Evolutionary conservation across 2,329 filamentous ascomycete species (phyloP).

Genomic region (Ascochyta lentis): DNA sequence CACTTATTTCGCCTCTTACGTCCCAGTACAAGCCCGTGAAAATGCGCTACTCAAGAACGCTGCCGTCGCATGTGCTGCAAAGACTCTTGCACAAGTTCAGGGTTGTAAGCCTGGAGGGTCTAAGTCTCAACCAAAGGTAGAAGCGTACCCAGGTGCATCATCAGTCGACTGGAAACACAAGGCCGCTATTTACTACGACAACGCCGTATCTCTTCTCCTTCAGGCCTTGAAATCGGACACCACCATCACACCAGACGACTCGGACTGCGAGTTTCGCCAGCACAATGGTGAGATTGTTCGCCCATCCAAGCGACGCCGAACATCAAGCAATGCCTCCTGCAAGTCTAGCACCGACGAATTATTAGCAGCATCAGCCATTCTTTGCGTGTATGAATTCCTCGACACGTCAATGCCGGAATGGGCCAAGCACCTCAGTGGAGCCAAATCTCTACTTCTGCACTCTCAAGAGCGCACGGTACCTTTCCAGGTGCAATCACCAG

Average conservation of each 20-base stretch:
- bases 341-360: slow-evolving; percentile 64
- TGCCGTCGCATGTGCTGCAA: slow-evolving; percentile 67
- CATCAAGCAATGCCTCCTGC: slow-evolving; percentile 48
- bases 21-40: slow-evolving; percentile 62
- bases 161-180: slow-evolving; percentile 66
- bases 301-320: slow-evolving; percentile 51
- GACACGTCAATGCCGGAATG: slow-evolving; percentile 69
- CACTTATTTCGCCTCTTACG: slow-evolving; percentile 66
- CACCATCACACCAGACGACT: slow-evolving; percentile 38
- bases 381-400: slow-evolving; percentile 73
- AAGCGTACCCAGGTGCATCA: slow-evolving; percentile 57
- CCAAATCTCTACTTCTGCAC: slow-evolving; percentile 67
- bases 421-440: slow-evolving; percentile 69
- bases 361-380: slow-evolving; percentile 68
- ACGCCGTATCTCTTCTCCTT: slow-evolving; percentile 59
- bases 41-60: slow-evolving; percentile 61
- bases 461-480: slow-evolving; percentile 59
- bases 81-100: slow-evolving; percentile 64
- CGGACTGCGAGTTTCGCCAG: slow-evolving; percentile 32
- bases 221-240: slow-evolving; percentile 46
- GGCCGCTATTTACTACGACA: slow-evolving; percentile 66
- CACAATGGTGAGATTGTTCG: slow-evolving; percentile 23
- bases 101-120: slow-evolving; percentile 59
- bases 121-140: slow-evolving; percentile 58
- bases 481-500: slow-evolving; percentile 52